phyloP scores from a whole-genome alignment of 2,329 filamentous ascomycete species.

The Graphilbum fragrans region DNA sequence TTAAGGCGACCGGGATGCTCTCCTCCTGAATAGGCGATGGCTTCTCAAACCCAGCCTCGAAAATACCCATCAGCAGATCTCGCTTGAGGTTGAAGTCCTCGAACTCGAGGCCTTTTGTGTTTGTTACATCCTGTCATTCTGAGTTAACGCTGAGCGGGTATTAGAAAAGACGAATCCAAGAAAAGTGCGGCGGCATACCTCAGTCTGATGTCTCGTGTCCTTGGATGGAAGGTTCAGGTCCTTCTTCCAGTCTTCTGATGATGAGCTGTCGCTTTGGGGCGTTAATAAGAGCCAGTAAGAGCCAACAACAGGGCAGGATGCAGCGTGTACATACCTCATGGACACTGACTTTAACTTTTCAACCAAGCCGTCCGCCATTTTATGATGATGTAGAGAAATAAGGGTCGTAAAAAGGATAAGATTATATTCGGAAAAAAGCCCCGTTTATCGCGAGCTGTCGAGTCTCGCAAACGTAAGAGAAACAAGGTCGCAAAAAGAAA shows the following conservation, averaged over 20 bases:
- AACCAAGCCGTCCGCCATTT: constrained; percentile 34
- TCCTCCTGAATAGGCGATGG: constrained; percentile 99
- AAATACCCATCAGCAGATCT: constrained; percentile 96
- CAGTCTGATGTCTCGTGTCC: constrained; percentile 70
- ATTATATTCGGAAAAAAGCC: too few relatives aligned
- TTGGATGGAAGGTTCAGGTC: constrained; percentile 59
- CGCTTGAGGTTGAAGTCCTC: constrained; percentile 94
- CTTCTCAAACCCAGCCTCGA: constrained; percentile 97
- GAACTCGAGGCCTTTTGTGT: constrained; percentile 94
- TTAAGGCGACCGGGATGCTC: constrained; percentile 91
- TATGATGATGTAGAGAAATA: constrained; percentile 1
- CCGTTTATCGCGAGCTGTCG: too few relatives aligned
- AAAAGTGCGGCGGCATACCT: constrained; percentile 36
- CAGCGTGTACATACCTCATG: constrained; percentile 20
- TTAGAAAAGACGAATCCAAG: not conserved
- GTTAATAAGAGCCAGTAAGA: constrained; percentile 12
- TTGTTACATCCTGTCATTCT: constrained; percentile 75
- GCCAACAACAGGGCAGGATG: not conserved
- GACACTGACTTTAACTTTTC: constrained; percentile 42
- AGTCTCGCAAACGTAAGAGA: too few relatives aligned
- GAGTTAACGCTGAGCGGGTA: not conserved
- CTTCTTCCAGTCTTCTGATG: constrained; percentile 61
- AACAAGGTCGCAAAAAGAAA: too few relatives aligned
- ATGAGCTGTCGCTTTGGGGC: constrained; percentile 33
- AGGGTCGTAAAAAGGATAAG: not conserved